phyloP scores from a whole-genome alignment of 768 basidiomycete genomes.

The Suillus cothurnatus region DNA sequence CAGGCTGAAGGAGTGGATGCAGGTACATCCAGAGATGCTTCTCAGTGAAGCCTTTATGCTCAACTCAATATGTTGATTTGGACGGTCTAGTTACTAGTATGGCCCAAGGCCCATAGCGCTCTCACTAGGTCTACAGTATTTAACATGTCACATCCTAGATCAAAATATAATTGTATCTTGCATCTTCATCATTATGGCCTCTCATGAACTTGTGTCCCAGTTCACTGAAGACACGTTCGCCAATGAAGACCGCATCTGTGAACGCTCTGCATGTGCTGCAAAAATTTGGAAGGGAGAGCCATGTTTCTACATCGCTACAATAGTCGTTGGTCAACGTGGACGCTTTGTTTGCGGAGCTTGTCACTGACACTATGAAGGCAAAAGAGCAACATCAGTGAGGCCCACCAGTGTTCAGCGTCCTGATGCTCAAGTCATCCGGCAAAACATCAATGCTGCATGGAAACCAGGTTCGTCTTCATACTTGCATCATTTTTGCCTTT shows the following conservation, averaged over 20 bases:
- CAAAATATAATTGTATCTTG: too few relatives aligned
- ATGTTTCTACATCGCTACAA: constrained; percentile 4
- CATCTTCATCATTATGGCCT: too few relatives aligned
- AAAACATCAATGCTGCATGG: not conserved
- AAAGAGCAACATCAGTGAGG: not conserved
- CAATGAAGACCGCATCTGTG: constrained; percentile 7
- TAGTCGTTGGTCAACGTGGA: not conserved
- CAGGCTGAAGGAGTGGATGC: too few relatives aligned
- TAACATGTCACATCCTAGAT: too few relatives aligned
- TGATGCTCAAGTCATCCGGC: not conserved
- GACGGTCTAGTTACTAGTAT: too few relatives aligned
- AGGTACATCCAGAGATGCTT: too few relatives aligned
- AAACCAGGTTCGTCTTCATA: not conserved
- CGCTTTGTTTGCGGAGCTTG: constrained; percentile 5
- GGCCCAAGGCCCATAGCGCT: too few relatives aligned
- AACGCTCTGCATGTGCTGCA: not conserved
- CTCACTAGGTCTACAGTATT: too few relatives aligned
- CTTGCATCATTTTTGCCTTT: not conserved
- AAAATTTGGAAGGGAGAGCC: constrained; percentile 10
- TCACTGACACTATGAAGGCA: constrained; percentile 5
- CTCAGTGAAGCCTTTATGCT: too few relatives aligned
- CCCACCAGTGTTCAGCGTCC: not conserved
- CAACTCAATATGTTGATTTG: too few relatives aligned
- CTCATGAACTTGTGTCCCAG: constrained; percentile 9
- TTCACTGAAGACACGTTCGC: constrained; percentile 12